Conservation (phyloP, 179 eudicot genomes). For the Spergularia azorica region DNA sequence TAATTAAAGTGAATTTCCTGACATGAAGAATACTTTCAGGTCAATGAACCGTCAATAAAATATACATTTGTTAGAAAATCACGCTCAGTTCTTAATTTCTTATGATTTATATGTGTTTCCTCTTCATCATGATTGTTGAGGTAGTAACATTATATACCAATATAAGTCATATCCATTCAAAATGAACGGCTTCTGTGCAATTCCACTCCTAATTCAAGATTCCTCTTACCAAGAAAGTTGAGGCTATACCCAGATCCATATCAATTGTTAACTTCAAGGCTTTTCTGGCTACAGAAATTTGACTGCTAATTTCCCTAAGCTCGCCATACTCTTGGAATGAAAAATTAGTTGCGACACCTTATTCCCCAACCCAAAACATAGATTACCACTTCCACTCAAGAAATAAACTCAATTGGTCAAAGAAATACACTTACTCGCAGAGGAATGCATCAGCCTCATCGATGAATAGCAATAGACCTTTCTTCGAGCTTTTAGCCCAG, state of each 20-base stretch:
- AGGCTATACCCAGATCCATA: neutral
- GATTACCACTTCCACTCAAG: neutral
- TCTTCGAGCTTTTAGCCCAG: constrained; percentile 90
- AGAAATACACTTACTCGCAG: constrained; percentile 76
- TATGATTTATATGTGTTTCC: too few relatives aligned
- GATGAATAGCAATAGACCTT: constrained; percentile 84
- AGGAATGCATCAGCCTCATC: constrained; percentile 99
- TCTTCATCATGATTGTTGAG: neutral
- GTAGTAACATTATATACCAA: neutral
- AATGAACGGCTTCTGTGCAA: neutral
- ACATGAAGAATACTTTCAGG: too few relatives aligned
- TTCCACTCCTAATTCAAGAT: neutral
- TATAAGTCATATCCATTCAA: neutral
- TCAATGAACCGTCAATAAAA: too few relatives aligned
- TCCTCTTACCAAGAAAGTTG: neutral
- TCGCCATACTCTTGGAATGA: neutral
- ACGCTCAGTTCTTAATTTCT: too few relatives aligned
- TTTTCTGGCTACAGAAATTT: neutral
- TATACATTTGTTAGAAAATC: too few relatives aligned
- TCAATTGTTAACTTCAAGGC: neutral
- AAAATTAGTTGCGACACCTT: neutral
- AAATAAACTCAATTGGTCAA: constrained; percentile 9
- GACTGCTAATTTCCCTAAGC: neutral
- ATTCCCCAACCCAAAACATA: constrained; percentile 7
- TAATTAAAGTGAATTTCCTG: too few relatives aligned